Evolutionary conservation across 192 early-diverging fungal genomes (phyloP).

Genomic region (Dissophora globulifera): DNA sequence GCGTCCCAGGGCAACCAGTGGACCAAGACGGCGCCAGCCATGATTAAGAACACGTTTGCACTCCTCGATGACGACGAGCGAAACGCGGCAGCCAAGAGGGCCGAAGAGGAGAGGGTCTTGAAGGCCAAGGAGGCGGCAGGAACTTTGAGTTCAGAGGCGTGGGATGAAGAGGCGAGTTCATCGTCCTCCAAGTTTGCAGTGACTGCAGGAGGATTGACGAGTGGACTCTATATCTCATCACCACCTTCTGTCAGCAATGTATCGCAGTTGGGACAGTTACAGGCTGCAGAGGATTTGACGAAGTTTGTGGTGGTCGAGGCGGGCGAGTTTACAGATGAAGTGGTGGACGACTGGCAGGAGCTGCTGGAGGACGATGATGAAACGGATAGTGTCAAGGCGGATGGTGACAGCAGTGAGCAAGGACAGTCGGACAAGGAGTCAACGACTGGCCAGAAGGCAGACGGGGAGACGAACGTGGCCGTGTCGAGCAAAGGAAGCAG

Average conservation of each 20-base stretch:
- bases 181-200: too few species aligned
- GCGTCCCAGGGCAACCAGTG: slow-evolving; percentile 9
- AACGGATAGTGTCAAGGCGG: neutral
- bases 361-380: slow-evolving; percentile 45
- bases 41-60: slow-evolving; percentile 38
- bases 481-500: slow-evolving; percentile 21
- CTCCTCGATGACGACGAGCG: slow-evolving; percentile 48
- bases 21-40: slow-evolving; percentile 15
- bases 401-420: neutral
- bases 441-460: too few species aligned
- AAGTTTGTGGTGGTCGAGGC: slow-evolving; percentile 50
- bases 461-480: too few species aligned
- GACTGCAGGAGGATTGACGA: too few species aligned
- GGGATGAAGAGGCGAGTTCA: slow-evolving; percentile 37
- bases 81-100: slow-evolving; percentile 37
- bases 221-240: neutral
- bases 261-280: neutral
- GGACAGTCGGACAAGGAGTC: neutral
- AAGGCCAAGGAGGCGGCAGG: slow-evolving; percentile 51
- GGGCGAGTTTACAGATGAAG: slow-evolving; percentile 47
- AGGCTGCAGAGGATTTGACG: slow-evolving; percentile 27
- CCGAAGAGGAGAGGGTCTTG: slow-evolving; percentile 38
- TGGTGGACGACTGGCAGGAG: slow-evolving; percentile 52
- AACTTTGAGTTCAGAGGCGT: slow-evolving; percentile 42
- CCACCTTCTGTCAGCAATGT: neutral